Base-by-base conservation (phyloP, 768 basidiomycete genomes). In the Boletus edulis region DNA sequence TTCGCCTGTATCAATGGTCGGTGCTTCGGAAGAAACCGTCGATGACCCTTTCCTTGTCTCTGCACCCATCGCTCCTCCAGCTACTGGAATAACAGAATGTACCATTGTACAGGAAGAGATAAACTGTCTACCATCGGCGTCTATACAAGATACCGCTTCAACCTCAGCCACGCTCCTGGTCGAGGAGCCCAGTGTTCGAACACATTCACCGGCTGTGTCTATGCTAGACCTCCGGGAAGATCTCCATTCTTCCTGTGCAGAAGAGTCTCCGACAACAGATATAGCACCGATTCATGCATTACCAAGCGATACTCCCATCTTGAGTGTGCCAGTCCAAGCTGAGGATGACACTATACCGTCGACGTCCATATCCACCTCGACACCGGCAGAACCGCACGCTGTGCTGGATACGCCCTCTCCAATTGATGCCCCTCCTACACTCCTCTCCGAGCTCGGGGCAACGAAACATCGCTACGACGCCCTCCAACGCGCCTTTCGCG, bases 401-500 rank as follows among this genome's bases (percentile, higher is more conserved):
- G 12, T 15, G 10, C 10, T 7, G 9, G 18, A 34, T 35, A 37
- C 31, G 20, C 39, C 47, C 8, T 29, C 56, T 41, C 41, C n/a
- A 35, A 18, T 39, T 0, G 41, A 54, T 18, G 7, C 31, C 7
- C 29, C 4, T 17, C n/a, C 45, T 72, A 50, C 71, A 71, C 73
- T 87, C 11, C 71, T 89, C 6, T 64, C 69, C 0, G 76, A 78
- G 12, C 76, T 89, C 1, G 63, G 58, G 0, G 60, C 66, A 18
- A 75, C 79, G 14, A 75, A 72, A 51, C 72, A 76, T 38, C 82
- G 87, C 7, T 89, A 89, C 60, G 81, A 84, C 43, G 66, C 74
- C 15, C 67, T 89, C 2, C 86, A 86, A 60, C 78, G 76, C 1
- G 75, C 81, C 0, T 87, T 90, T 68, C 79, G 83, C 3, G 85